These are phyloP conservation scores for Kluyveromyces sp. DNA, from an alignment of 1,139 yeast species.

Conservation along the genomic window DNA sequence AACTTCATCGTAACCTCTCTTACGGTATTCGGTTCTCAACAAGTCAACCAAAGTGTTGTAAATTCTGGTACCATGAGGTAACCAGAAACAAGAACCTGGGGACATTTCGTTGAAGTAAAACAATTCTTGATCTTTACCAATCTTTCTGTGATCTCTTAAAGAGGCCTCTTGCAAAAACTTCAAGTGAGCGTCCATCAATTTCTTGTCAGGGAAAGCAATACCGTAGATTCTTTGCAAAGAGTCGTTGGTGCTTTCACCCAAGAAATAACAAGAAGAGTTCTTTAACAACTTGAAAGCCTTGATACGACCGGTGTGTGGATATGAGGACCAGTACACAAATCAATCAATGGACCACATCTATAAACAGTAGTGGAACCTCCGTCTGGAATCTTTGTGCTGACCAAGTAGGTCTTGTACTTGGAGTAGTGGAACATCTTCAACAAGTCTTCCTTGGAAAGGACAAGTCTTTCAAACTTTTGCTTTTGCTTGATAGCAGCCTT, in stretches of 20 bases:
- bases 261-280: constrained; percentile 92
- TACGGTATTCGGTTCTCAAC: constrained; percentile 73
- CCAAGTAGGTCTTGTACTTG: constrained; percentile 88
- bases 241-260: constrained; percentile 89
- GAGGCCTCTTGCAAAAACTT: constrained; percentile 96
- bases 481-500: constrained; percentile 91
- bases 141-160: constrained; percentile 92
- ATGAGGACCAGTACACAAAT: constrained; percentile 97
- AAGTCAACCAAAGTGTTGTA: constrained; percentile 76
- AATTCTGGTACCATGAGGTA: constrained; percentile 96
- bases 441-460: constrained; percentile 83
- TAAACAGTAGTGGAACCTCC: constrained; percentile 95
- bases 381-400: constrained; percentile 86
- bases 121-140: constrained; percentile 94
- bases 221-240: constrained; percentile 97
- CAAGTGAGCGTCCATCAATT: constrained; percentile 90
- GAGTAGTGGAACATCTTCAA: constrained; percentile 91
- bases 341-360: constrained; percentile 96
- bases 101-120: constrained; percentile 93
- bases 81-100: constrained; percentile 97
- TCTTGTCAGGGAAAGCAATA: constrained; percentile 97
- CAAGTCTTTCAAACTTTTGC: constrained; percentile 92
- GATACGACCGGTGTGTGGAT: constrained; percentile 93
- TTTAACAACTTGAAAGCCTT: constrained; percentile 91
- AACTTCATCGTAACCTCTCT: constrained; percentile 94